phyloP scores from a whole-genome alignment of 2,329 filamentous ascomycete genomes.

The Pezicula rhizophila region DNA sequence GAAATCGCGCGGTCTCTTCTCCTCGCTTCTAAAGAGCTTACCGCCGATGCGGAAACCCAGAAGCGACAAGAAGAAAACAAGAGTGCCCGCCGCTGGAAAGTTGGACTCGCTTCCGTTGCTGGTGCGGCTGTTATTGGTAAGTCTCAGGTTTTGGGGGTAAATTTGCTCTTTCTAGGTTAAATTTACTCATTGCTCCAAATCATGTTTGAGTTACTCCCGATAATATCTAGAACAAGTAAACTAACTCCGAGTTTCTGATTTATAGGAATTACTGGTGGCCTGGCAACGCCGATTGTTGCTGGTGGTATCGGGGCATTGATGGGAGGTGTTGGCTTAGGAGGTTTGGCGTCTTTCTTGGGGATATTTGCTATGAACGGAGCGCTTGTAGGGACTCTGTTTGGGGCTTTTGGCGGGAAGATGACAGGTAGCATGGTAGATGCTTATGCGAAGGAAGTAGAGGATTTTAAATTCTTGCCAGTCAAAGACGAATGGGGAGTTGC shows the following conservation, averaged over 20 bases:
- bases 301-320: conserved; percentile 80
- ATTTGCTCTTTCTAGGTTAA: too few species aligned
- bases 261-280: conserved; percentile 84
- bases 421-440: conserved; percentile 79
- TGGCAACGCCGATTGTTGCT: conserved; percentile 84
- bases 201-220: too few species aligned
- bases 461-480: conserved; percentile 73
- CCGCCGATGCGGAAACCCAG: conserved; percentile 69
- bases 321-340: conserved; percentile 78
- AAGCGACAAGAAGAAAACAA: conserved; percentile 66
- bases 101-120: conserved; percentile 78
- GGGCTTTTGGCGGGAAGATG: conserved; percentile 78
- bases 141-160: too few species aligned
- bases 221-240: too few species aligned
- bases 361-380: conserved; percentile 82
- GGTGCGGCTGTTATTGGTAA: conserved; percentile 54
- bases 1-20: conserved; percentile 72
- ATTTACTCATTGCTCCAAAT: too few species aligned
- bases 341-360: conserved; percentile 79
- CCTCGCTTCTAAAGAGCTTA: conserved; percentile 59
- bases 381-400: conserved; percentile 80
- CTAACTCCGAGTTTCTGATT: conserved; percentile 45
- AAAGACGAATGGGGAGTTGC: conserved; percentile 32
- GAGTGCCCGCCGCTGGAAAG: conserved; percentile 72
- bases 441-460: conserved; percentile 82